Conservation (phyloP, 345 rosid species). For the Gynandropsis gynandra region DNA sequence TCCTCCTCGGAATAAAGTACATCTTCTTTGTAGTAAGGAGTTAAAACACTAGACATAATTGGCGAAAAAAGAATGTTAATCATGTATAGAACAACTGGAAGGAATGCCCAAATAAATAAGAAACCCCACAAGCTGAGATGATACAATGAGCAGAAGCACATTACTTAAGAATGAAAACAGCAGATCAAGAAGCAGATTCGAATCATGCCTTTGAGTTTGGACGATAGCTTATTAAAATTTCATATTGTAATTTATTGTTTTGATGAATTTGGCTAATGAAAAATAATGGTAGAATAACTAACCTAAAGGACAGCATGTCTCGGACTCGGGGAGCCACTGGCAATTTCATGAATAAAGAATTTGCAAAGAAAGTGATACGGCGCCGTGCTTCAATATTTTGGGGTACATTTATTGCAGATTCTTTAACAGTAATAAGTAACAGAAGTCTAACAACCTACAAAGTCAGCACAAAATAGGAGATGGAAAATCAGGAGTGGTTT, state of each 20-base stretch:
- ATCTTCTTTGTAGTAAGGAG: conserved; percentile 80
- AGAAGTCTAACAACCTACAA: conserved; percentile 62
- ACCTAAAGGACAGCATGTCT: conserved; percentile 94
- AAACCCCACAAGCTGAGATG: not conserved
- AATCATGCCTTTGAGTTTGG: conserved; percentile 2
- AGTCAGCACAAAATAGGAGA: conserved; percentile 15
- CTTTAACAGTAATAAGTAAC: conserved; percentile 86
- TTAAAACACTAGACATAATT: conserved; percentile 60
- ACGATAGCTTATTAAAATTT: conserved; percentile 3
- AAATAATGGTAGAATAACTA: conserved; percentile 6
- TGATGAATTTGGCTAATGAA: conserved; percentile 12
- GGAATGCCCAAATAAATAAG: not conserved
- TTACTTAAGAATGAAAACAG: conserved; percentile 7
- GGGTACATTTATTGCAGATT: conserved; percentile 93
- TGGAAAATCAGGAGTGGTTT: conserved; percentile 9
- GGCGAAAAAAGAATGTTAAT: conserved; percentile 24
- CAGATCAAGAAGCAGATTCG: conserved; percentile 11
- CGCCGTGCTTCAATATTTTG: conserved; percentile 96
- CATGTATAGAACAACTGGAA: conserved; percentile 6
- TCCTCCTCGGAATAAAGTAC: conserved; percentile 85
- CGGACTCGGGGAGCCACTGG: conserved; percentile 83
- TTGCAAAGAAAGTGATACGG: conserved; percentile 95
- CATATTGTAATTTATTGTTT: not conserved
- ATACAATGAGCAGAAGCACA: not conserved
- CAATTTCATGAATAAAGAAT: conserved; percentile 91